Base-by-base conservation (phyloP, 2,329 filamentous ascomycete species). In the Cercospora sp. region DNA sequence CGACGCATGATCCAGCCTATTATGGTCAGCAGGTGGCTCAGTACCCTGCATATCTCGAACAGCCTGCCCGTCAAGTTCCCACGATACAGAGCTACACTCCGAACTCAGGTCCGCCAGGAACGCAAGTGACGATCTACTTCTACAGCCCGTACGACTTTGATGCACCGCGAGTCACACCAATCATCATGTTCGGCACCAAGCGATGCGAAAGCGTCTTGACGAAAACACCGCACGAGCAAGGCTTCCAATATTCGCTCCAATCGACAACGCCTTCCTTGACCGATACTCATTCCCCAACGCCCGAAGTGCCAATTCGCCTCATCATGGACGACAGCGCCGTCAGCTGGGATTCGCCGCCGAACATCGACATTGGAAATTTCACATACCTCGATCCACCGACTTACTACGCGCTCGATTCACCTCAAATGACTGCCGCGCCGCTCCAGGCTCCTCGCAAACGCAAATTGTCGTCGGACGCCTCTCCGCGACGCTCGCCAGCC, bases 151-250 rank as follows among this genome's bases (percentile, higher is more conserved):
- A 91, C 81, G 90, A 96, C 76, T 81, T 96, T 68, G 66, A 86
- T 89, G 79, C 85, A 84, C 67, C 85, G 83, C 75, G 73, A 68
- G 75, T 77, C 18, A 74, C 70, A 31, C 70, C 82, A 76, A 89
- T 92, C 75, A 80, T 97, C 64, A 86, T 89, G 58, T 96, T 97
- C 79, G 93, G 92, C n/a, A 85, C 86, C n/a, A 87, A 91, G 74
- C 89, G 89, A 78, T 90, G 89, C 78, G 84, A 87, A 64, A 89
- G 89, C 67, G 85, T 89, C 65, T 83, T 93, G 26, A 85, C 87
- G 57, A 89, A 90, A 76, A 74, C 74, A 3, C 65, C 77, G 83
- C 82, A 77, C 84, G 80, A 86, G 72, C 86, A 87, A 20, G 82
- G 81, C 64, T 91, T 87, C 77, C 86, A 89, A 70, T 96, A 95